Evolutionary conservation across 495 filamentous ascomycete species (phyloP), one percentile per base, ranked within the genome.

Genomic region (Tetracladium setigerum): DNA sequence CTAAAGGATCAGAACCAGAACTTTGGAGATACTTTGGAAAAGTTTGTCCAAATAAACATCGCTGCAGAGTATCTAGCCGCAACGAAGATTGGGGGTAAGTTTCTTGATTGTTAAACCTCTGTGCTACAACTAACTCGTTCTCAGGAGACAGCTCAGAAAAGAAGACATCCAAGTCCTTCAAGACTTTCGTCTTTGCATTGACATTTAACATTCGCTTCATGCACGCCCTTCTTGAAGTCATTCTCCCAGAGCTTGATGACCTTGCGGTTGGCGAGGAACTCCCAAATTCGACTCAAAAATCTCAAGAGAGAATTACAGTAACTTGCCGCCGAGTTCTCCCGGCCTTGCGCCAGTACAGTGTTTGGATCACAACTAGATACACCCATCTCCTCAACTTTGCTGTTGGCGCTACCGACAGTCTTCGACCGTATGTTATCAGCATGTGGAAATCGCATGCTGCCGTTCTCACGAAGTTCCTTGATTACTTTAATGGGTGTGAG

Each of bases 21-120:
- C 43, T 59, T 59, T 40, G 48, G 33, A 24, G 75, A 73, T 17
- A 78, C 76, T 4, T 61, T 95, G 22, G 75, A 87, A 38, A 90
- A 89, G 57, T 81, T 95, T 53, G 79, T 88, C 38, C 69, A 96
- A 27, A 80, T 87, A 47, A 97, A 94, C 55, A 82, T 96, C 40
- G 79, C 87, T 1, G 87, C 90, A 10, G 86, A 94, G 58, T 79
- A 79, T 49, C 75, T 83, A 54, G 82, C 87, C 18, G 68, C 69
- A 15, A 61, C 73, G 16, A 79, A 76, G 48, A 72, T 84, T 37
- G 67, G 66, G 59, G 69, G 85, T 87, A 73, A 70, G 73, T 57
- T 35, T 34, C 40, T 52, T 22, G 27, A 27, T 42, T n/a, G 22
- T 15, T 35, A 11, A 33, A 22, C 27, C 33, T 41, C 7, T 30